phyloP scores from a whole-genome alignment of 1,284 basidiomycete genomes.

The Rhodotorula sp. region DNA sequence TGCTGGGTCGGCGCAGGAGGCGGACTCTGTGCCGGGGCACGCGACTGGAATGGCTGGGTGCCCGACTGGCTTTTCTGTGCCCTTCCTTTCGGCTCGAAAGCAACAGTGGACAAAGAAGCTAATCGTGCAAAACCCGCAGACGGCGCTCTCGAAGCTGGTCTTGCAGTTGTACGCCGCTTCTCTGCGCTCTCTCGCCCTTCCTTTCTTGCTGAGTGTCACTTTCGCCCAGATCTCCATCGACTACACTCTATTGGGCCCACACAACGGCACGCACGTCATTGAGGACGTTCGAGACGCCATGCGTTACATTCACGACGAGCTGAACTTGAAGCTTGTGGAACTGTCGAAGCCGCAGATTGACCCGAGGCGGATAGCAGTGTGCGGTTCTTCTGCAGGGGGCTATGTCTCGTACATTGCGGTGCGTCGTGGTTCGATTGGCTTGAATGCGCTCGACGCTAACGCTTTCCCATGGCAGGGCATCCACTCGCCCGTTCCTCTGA shows the following conservation, averaged over 20 bases:
- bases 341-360: background rate
- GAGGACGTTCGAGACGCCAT: slow-evolving; percentile 6
- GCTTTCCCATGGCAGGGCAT: background rate
- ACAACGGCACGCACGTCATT: background rate
- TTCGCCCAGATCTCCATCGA: slow-evolving; percentile 7
- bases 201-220: background rate
- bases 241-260: slow-evolving; percentile 14
- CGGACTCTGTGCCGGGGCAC: slow-evolving; percentile 5
- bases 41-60: slow-evolving; percentile 3
- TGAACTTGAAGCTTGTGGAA: background rate
- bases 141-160: background rate
- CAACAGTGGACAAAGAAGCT: background rate
- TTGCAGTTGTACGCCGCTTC: background rate
- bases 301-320: background rate
- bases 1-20: background rate
- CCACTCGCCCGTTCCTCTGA: background rate
- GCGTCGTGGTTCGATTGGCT: background rate
- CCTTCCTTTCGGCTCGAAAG: background rate
- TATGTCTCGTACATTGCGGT: slow-evolving; percentile 5
- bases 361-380: background rate
- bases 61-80: slow-evolving; percentile 6
- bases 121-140: background rate
- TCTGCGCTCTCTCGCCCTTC: too few species aligned
- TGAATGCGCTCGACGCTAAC: accelerated
- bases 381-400: background rate